A percentile compares a stretch with the other conserved stretches of the same genome.
Conservation (phyloP, 139 green algal species). For the Chlorella ohadii region DNA sequence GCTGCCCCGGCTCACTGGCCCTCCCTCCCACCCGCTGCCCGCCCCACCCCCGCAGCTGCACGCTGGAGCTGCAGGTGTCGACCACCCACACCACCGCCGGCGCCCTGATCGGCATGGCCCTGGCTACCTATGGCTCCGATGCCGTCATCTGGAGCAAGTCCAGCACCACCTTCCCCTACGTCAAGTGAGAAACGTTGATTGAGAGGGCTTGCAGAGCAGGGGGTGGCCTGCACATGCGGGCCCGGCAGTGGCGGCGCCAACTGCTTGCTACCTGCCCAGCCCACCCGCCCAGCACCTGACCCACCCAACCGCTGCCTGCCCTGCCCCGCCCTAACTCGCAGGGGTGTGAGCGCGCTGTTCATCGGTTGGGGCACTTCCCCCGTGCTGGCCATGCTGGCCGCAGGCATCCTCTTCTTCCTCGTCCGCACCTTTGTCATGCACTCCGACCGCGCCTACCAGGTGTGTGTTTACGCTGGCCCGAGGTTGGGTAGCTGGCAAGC, state of each 20-base stretch:
- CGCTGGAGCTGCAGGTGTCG: constrained; percentile 55
- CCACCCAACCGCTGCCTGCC: not conserved
- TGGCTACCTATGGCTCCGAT: constrained; percentile 11
- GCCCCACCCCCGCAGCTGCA: constrained; percentile 29
- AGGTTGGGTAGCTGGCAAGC: too few species aligned
- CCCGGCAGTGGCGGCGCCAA: too few species aligned
- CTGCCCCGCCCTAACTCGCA: not conserved
- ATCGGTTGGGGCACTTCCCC: constrained; percentile 60
- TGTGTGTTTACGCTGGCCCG: too few species aligned
- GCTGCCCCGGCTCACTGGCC: too few species aligned
- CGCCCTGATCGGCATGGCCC: constrained; percentile 35
- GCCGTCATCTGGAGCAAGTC: constrained; percentile 32
- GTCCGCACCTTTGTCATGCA: constrained; percentile 57
- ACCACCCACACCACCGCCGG: constrained; percentile 31
- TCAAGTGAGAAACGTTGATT: constrained; percentile 31
- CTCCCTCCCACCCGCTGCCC: too few species aligned
- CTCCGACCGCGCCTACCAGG: not conserved
- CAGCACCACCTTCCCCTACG: constrained; percentile 45
- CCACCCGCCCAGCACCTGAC: not conserved
- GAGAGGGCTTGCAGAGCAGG: too few species aligned
- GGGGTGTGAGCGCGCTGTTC: constrained; percentile 47
- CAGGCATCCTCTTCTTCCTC: constrained; percentile 64
- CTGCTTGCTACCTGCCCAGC: too few species aligned
- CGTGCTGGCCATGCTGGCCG: constrained; percentile 38
- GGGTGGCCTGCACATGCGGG: too few species aligned